Evolutionary conservation across 495 filamentous ascomycete genomes (phyloP).

Genomic region (Penicillium cinerascens): DNA sequence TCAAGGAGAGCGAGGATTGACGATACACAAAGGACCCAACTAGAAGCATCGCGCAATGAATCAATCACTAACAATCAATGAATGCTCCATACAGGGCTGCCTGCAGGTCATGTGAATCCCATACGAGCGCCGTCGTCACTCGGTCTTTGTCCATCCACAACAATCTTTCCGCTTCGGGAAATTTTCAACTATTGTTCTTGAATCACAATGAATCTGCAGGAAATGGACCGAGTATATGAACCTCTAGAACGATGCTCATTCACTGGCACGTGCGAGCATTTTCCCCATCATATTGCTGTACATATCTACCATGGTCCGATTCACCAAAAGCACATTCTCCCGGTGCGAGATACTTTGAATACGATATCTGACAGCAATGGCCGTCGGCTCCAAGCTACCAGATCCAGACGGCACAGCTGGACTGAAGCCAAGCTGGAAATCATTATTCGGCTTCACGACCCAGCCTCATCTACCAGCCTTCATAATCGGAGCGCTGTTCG

Average conservation of each 20-base stretch:
- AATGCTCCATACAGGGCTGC: not conserved
- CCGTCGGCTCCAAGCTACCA: not conserved
- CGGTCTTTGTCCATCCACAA: conserved; percentile 13
- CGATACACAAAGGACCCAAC: not conserved
- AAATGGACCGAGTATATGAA: not conserved
- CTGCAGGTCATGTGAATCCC: not conserved
- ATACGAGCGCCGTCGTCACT: not conserved
- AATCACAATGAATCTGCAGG: not conserved
- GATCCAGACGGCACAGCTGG: not conserved
- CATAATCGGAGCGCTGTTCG: conserved; percentile 47
- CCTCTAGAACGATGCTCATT: not conserved
- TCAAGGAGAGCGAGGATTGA: not conserved
- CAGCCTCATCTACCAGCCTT: conserved; percentile 56
- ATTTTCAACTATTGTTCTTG: conserved; percentile 11
- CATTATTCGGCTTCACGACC: conserved; percentile 72
- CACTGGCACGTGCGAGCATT: not conserved
- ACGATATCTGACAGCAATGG: not conserved
- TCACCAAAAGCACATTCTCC: not conserved
- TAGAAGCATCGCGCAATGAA: not conserved
- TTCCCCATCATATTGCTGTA: not conserved
- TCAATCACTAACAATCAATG: not conserved
- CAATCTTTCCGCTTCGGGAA: conserved; percentile 28
- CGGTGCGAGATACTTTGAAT: not conserved
- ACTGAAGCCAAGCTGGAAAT: conserved; percentile 36
- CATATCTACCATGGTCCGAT: not conserved